These are phyloP conservation scores for Coniochaeta sp. DNA, from an alignment of 2,329 filamentous ascomycete genomes.

Conservation along the genomic window DNA sequence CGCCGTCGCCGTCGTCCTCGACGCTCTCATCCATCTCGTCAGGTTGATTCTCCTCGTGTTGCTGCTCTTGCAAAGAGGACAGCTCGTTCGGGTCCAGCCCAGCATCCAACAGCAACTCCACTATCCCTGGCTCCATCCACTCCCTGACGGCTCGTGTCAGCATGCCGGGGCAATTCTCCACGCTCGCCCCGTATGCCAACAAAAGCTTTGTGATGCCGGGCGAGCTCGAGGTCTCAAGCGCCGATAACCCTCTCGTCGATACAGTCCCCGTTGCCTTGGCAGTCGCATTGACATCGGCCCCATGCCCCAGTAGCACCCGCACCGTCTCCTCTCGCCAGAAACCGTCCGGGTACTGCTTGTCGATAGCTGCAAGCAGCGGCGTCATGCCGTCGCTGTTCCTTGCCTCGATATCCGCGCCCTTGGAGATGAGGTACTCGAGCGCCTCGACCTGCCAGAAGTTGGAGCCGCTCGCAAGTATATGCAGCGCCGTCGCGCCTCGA, in stretches of 20 bases:
- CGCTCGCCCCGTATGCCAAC: not conserved
- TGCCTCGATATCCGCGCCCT: not conserved
- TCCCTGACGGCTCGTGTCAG: not conserved
- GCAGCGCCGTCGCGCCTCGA: not conserved
- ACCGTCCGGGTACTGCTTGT: not conserved
- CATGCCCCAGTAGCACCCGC: not conserved
- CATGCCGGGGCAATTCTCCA: not conserved
- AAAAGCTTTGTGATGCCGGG: not conserved
- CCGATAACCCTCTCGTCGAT: not conserved
- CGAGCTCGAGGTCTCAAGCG: not conserved
- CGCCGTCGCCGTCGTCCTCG: not conserved
- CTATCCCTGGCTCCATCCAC: not conserved
- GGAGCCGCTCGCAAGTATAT: not conserved
- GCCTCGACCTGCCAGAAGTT: not conserved
- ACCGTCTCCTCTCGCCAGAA: not conserved
- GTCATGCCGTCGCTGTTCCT: not conserved
- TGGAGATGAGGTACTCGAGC: not conserved
- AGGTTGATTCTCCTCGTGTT: not conserved
- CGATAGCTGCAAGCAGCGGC: not conserved
- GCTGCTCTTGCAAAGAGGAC: not conserved
- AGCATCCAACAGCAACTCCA: not conserved
- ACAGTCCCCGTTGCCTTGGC: not conserved
- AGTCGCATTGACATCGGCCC: not conserved
- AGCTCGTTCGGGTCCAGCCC: not conserved
- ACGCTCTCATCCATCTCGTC: not conserved